Evolutionary conservation across 441 rosid genomes (phyloP).

Genomic region (Pelargonium cotyledonis): DNA sequence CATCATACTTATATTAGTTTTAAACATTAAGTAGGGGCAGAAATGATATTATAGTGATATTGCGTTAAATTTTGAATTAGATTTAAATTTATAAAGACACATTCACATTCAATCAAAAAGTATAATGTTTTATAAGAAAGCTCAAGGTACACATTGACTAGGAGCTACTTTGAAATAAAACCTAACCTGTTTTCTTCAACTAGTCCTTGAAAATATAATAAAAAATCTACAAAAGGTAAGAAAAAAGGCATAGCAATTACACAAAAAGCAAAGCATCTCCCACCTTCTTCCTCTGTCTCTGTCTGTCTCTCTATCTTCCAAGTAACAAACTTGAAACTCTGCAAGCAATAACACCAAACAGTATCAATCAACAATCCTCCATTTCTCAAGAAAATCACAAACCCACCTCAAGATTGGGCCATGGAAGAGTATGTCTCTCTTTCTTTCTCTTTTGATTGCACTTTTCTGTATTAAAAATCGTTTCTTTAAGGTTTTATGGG

Average conservation of each 20-base stretch:
- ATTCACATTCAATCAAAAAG: no score
- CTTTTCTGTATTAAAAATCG: not conserved
- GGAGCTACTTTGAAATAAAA: no score
- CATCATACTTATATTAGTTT: no score
- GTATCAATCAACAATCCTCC: not conserved
- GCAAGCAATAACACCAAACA: not conserved
- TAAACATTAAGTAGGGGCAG: no score
- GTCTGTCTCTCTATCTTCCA: conserved; percentile 1
- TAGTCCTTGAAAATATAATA: no score
- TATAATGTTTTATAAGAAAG: no score
- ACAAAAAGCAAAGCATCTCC: conserved; percentile 7
- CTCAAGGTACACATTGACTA: no score
- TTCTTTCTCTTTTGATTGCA: not conserved
- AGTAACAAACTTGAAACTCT: not conserved
- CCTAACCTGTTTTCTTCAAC: no score
- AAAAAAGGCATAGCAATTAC: not conserved
- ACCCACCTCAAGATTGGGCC: conserved; percentile 9
- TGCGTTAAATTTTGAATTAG: no score
- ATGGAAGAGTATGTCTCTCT: conserved; percentile 18
- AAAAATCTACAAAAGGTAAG: not conserved
- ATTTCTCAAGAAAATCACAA: not conserved
- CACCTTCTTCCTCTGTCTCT: not conserved
- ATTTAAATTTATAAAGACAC: no score
- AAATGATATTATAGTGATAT: no score
- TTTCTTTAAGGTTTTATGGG: not conserved